Evolutionary conservation across 2,329 filamentous ascomycete species (phyloP).

Genomic region (Reticulascus tulasneorum): DNA sequence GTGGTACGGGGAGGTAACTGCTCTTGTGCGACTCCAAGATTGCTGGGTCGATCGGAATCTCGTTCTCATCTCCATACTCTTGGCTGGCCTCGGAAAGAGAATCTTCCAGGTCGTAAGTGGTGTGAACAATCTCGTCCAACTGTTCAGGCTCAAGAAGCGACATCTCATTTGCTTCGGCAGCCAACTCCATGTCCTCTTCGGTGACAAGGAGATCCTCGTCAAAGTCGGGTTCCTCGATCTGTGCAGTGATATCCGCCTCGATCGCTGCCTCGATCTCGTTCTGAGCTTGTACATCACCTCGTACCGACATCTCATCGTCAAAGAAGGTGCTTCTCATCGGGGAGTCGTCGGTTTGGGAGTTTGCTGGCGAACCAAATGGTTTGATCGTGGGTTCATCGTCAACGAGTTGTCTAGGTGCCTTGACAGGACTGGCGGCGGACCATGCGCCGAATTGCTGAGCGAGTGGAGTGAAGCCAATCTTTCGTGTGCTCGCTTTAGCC

Average conservation of each 20-base stretch:
- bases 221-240: constrained; percentile 30
- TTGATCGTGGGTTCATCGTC: constrained; percentile 17
- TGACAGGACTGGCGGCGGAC: constrained; percentile 55
- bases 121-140: constrained; percentile 29
- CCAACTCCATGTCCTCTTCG: constrained; percentile 54
- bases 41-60: constrained; percentile 50
- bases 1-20: too few relatives aligned
- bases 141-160: constrained; percentile 46
- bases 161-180: constrained; percentile 57
- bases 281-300: constrained; percentile 27
- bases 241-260: constrained; percentile 26
- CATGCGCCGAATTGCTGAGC: constrained; percentile 59
- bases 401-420: constrained; percentile 20
- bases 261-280: constrained; percentile 28
- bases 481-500: constrained; percentile 21
- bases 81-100: constrained; percentile 58
- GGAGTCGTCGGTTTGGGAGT: too few relatives aligned
- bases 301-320: constrained; percentile 56
- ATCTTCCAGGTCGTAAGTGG: constrained; percentile 34
- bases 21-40: constrained; percentile 24
- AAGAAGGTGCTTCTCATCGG: constrained; percentile 50
- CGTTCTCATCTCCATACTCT: constrained; percentile 65
- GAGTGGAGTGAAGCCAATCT: constrained; percentile 60
- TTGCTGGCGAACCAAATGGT: too few relatives aligned
- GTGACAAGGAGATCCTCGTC: constrained; percentile 45